Percentiles rank a stretch among this genome's conserved stretches.
Conservation (phyloP, 2,329 filamentous ascomycete species). For the Fusarium proliferatum region DNA sequence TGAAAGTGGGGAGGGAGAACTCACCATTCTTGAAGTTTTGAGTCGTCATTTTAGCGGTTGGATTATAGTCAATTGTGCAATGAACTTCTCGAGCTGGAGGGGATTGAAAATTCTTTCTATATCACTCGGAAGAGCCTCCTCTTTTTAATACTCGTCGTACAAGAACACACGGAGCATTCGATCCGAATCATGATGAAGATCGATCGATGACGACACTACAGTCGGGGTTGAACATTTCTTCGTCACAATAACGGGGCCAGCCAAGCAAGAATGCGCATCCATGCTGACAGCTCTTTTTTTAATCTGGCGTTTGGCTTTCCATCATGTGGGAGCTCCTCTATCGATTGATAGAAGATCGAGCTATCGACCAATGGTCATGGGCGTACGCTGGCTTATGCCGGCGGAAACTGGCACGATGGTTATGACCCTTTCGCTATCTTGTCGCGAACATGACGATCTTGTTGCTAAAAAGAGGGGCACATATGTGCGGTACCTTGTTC, state of each 20-base stretch:
- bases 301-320: background rate
- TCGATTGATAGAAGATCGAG: background rate
- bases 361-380: conserved; percentile 12
- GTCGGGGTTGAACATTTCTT: conserved; percentile 19
- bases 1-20: background rate
- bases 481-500: background rate
- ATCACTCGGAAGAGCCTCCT: background rate
- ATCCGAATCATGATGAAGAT: conserved; percentile 36
- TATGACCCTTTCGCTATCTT: background rate
- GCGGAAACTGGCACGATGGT: background rate
- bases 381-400: conserved; percentile 5
- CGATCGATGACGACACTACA: conserved; percentile 44
- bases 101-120: background rate
- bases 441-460: conserved; percentile 16
- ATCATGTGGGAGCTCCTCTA: background rate
- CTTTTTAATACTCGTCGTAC: conserved; percentile 21
- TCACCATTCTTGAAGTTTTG: conserved; percentile 40
- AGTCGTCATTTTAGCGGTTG: conserved; percentile 34
- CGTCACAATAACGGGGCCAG: conserved; percentile 36
- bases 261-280: conserved; percentile 15
- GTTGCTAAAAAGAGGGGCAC: conserved; percentile 11
- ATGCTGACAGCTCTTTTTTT: conserved; percentile 1
- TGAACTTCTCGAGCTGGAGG: background rate
- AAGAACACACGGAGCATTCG: conserved; percentile 28
- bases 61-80: background rate